Evolutionary conservation across 1,139 yeast genomes (phyloP), one percentile per base, ranked within the genome.

Genomic region (Taphrina communis): DNA sequence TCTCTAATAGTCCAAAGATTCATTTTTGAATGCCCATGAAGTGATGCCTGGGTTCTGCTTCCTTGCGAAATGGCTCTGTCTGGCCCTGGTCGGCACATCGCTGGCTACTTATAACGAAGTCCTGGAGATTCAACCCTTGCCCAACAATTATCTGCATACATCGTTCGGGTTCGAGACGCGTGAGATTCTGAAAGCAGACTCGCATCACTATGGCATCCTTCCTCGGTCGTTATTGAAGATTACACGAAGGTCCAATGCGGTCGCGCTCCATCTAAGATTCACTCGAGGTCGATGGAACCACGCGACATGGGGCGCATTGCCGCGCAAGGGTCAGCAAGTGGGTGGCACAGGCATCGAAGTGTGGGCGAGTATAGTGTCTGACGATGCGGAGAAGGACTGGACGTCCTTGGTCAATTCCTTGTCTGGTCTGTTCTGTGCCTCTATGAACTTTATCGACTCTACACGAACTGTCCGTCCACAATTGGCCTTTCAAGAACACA

Each of bases 261-360:
- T 89, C 69, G 94, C 90, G 73, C 80, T 95, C 65, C 97, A 90
- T 77, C 80, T 94, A 70, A 80, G 97, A 65, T 93, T 95, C 76
- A 86, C 96, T 0, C 96, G 91, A 76, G 99, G 99, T 0, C 89
- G 94, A 88, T 94, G 97, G 96, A 97, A 94, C 75, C 82, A 93
- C 0, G 90, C 89, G 71, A 80, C 84, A 6, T 94, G 97, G 96
- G 99, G 99, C 0, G 80, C 83, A 61, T 82, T 90, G 65, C 97
- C 97, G 0, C 80, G 81, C 62, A 80, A 85, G 73, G 99, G 99
- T 0, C 75, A 78, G 12, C 81, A 79, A 69, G 83, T 93, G 67
- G 99, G 99, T 31, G 99, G 99, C 1, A 89, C 95, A 2, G 99
- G 99, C 44, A 97, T 94, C 11, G 99, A 95, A 77, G 76, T 94